phyloP scores from a whole-genome alignment of 1,139 yeast species.

The Hemisphaericaspora xylanilytica region DNA sequence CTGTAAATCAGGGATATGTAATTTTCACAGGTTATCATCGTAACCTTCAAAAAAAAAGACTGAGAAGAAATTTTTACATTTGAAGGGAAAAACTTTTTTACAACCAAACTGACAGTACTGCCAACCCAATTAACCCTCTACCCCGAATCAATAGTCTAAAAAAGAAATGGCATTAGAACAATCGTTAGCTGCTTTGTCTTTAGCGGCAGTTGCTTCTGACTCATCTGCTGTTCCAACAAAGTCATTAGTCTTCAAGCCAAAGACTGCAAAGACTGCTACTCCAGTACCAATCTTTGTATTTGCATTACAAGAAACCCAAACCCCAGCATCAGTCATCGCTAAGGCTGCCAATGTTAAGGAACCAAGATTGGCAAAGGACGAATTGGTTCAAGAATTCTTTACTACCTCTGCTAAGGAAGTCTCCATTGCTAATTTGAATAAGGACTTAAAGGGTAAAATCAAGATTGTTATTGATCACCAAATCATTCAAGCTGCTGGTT shows the following conservation, averaged over 20 bases:
- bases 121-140: neutral
- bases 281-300: conserved; percentile 81
- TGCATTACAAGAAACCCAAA: conserved; percentile 67
- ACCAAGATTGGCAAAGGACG: conserved; percentile 85
- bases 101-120: too few species aligned
- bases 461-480: conserved; percentile 64
- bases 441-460: conserved; percentile 59
- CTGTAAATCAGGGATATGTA: neutral
- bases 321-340: conserved; percentile 68
- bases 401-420: conserved; percentile 63
- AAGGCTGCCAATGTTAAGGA: conserved; percentile 72
- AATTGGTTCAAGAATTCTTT: conserved; percentile 67
- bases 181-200: conserved; percentile 56
- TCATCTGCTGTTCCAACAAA: conserved; percentile 54
- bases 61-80: too few species aligned
- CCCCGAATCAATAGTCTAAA: neutral
- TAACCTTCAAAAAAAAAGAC: too few species aligned
- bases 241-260: conserved; percentile 85
- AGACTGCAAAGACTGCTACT: conserved; percentile 79
- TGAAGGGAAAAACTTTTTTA: too few species aligned
- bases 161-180: conserved; percentile 56
- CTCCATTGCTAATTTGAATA: conserved; percentile 57
- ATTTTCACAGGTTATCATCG: neutral
- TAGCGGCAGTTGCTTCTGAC: conserved; percentile 44
- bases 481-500: conserved; percentile 38